Conservation (phyloP, 2,329 filamentous ascomycete species). For the Pseudocercospora musae region DNA sequence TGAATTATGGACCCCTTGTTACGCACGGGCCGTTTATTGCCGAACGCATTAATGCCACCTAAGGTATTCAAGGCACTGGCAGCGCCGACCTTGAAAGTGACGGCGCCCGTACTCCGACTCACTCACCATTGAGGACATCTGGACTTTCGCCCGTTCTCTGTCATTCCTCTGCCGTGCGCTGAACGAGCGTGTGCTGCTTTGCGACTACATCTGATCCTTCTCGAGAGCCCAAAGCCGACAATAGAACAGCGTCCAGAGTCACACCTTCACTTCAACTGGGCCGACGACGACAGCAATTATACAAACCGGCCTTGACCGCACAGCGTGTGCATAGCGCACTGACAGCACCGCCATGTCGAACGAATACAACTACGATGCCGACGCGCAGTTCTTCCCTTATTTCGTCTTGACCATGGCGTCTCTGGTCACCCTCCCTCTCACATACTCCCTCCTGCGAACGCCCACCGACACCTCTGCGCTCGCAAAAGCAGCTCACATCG, state of each 20-base stretch:
- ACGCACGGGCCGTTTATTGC: not conserved
- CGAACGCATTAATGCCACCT: not conserved
- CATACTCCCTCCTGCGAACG: constrained; percentile 77
- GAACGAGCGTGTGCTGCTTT: not conserved
- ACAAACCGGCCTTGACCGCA: not conserved
- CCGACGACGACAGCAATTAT: not conserved
- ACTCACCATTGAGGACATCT: not conserved
- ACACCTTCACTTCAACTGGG: not conserved
- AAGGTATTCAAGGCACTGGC: not conserved
- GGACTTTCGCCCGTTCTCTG: not conserved
- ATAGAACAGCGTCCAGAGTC: not conserved
- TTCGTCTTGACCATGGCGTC: constrained; percentile 90
- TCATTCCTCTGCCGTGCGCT: not conserved
- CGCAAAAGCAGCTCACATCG: constrained; percentile 78
- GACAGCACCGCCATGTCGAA: constrained; percentile 67
- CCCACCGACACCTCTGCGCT: constrained; percentile 68
- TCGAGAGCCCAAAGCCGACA: not conserved
- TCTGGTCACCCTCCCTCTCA: constrained; percentile 84
- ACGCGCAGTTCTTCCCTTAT: constrained; percentile 98
- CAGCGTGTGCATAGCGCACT: constrained; percentile 6
- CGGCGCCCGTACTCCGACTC: not conserved
- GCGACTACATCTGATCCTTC: not conserved
- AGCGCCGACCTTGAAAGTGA: not conserved
- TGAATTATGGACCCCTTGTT: not conserved
- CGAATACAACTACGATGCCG: constrained; percentile 97